A percentile compares a stretch with the other conserved stretches of the same genome.
Evolutionary conservation across 2,329 filamentous ascomycete genomes (phyloP).

Genomic region (Furcasterigmium sp.): DNA sequence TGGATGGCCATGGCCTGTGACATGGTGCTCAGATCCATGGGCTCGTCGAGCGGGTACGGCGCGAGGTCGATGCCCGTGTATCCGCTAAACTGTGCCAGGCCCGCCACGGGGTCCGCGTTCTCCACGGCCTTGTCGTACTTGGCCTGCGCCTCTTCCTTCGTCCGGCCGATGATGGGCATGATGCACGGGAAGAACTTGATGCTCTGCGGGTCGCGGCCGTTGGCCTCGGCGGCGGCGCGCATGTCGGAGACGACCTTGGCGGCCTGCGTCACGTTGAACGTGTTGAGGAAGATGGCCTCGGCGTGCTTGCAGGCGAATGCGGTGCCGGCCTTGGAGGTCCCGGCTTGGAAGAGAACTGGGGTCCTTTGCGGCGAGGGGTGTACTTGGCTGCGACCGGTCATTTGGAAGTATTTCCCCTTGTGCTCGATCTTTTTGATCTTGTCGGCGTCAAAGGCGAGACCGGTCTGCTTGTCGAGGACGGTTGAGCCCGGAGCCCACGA

Average conservation of each 20-base stretch:
- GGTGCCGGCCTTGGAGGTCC: conserved; percentile 51
- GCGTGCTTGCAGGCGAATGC: conserved; percentile 53
- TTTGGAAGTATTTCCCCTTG: conserved; percentile 13
- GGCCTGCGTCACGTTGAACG: not conserved
- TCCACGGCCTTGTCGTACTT: conserved; percentile 46
- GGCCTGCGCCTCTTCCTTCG: conserved; percentile 45
- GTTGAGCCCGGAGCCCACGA: conserved; percentile 56
- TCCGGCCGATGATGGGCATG: conserved; percentile 42
- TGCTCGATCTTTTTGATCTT: conserved; percentile 58
- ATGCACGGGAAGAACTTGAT: conserved; percentile 52
- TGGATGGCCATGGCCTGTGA: conserved; percentile 44
- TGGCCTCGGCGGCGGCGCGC: conserved; percentile 40
- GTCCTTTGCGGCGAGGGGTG: conserved; percentile 53
- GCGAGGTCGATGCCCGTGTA: conserved; percentile 58
- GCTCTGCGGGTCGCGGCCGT: conserved; percentile 49
- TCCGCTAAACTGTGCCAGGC: conserved; percentile 49
- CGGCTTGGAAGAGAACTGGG: conserved; percentile 54
- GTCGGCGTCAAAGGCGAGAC: conserved; percentile 52
- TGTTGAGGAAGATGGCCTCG: conserved; percentile 46
- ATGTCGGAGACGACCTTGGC: conserved; percentile 40
- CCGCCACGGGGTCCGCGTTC: conserved; percentile 47
- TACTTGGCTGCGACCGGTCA: conserved; percentile 36
- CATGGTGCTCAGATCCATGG: conserved; percentile 29
- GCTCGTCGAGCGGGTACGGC: conserved; percentile 49
- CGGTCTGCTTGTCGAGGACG: conserved; percentile 43